Percentiles rank a stretch among this genome's conserved stretches.
Conservation (phyloP, 176 grass and related monocot genomes). For the Musa itinerans region DNA sequence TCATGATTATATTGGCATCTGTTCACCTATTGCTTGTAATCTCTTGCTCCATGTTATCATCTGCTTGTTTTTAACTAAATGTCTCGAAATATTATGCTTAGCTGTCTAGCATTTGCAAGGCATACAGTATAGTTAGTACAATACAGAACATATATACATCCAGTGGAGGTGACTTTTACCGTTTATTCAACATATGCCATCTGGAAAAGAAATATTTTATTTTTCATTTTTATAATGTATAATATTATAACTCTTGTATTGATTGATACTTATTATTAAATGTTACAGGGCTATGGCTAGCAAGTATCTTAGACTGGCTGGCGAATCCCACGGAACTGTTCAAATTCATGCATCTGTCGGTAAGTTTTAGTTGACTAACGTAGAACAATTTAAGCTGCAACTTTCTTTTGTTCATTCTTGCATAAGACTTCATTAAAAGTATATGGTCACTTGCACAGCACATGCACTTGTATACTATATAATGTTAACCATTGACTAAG, state of each 20-base stretch:
- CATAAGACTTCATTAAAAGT: no score
- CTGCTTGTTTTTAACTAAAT: no score
- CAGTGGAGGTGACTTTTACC: not conserved
- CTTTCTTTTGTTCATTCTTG: no score
- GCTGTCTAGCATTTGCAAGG: no score
- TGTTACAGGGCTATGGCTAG: conserved; percentile 55
- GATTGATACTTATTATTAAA: conserved; percentile 6
- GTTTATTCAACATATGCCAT: not conserved
- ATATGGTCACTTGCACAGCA: no score
- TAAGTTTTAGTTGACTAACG: conserved; percentile 23
- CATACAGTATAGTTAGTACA: not conserved
- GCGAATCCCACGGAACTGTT: conserved; percentile 76
- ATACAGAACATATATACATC: not conserved
- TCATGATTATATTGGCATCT: no score
- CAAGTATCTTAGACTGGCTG: conserved; percentile 73
- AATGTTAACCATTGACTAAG: no score
- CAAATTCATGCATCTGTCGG: conserved; percentile 78
- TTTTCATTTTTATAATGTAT: not conserved
- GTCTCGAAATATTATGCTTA: no score
- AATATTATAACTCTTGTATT: not conserved
- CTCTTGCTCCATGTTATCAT: no score
- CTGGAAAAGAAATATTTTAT: not conserved
- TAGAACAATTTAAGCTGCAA: no score
- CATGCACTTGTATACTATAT: no score
- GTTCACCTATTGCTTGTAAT: no score